These are phyloP conservation scores for Macrophomina tecta DNA, from an alignment of 2,329 filamentous ascomycete genomes.

Conservation along the genomic window DNA sequence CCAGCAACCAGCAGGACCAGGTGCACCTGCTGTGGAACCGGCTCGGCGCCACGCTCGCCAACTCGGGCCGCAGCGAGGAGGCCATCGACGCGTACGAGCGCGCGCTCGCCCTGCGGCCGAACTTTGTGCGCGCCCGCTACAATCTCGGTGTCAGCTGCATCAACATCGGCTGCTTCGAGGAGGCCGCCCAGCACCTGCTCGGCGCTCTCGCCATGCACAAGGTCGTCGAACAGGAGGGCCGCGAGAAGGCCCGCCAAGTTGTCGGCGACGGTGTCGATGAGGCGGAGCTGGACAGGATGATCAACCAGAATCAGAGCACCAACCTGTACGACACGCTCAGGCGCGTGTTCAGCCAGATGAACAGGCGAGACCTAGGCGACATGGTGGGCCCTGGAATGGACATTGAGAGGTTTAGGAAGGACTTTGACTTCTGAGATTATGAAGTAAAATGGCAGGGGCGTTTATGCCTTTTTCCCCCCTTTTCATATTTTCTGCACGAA, in stretches of 20 bases:
- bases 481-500: no score
- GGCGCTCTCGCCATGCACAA: conserved; percentile 96
- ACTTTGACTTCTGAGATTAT: conserved; percentile 78
- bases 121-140: conserved; percentile 96
- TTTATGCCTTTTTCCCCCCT: not conserved
- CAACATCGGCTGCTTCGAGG: conserved; percentile 93
- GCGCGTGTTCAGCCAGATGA: conserved; percentile 97
- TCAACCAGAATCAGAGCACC: conserved; percentile 93
- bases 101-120: conserved; percentile 85
- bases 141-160: conserved; percentile 97
- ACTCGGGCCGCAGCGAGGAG: conserved; percentile 91
- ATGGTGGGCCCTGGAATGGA: conserved; percentile 89
- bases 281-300: conserved; percentile 81
- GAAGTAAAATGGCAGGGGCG: not conserved
- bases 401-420: conserved; percentile 83
- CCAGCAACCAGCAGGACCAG: conserved; percentile 82
- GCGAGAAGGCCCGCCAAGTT: conserved; percentile 82
- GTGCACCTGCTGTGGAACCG: conserved; percentile 97
- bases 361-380: conserved; percentile 83
- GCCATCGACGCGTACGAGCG: conserved; percentile 96
- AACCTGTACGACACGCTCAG: conserved; percentile 95
- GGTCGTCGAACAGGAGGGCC: conserved; percentile 83
- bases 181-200: conserved; percentile 91
- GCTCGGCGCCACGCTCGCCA: conserved; percentile 92
- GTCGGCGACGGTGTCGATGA: conserved; percentile 68